Conservation (phyloP, 768 basidiomycete genomes). For the Boletus patriciae region DNA sequence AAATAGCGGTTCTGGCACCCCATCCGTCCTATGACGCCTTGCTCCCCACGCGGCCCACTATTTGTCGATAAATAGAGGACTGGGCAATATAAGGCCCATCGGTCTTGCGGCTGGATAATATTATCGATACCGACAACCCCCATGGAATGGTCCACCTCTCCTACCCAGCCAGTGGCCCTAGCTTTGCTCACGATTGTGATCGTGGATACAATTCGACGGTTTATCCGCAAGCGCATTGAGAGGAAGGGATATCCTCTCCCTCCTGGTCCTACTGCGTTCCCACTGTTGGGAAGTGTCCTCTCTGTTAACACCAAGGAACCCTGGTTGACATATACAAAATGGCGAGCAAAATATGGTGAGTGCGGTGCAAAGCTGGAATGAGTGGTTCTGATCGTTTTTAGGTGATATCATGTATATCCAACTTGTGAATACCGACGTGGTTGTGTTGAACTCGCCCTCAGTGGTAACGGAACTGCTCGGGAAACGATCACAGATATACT, state of each 20-base stretch:
- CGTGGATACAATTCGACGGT: neutral
- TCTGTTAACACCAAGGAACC: constrained; percentile 1
- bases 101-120: neutral
- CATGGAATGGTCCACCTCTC: neutral
- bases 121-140: neutral
- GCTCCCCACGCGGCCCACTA: no score
- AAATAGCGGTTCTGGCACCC: no score
- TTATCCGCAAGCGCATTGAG: neutral
- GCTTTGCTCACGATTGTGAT: neutral
- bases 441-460: constrained; percentile 8
- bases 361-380: neutral
- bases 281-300: constrained; percentile 3
- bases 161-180: neutral
- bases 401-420: constrained; percentile 9
- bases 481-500: constrained; percentile 16
- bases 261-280: constrained; percentile 4
- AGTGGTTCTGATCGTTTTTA: neutral
- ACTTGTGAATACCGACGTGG: constrained; percentile 1
- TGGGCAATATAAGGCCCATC: neutral
- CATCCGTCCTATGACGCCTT: no score
- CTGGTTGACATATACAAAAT: constrained; percentile 2
- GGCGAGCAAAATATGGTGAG: constrained; percentile 6
- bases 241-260: constrained; percentile 3
- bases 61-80: no score
- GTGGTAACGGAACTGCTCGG: constrained; percentile 5